A percentile compares a stretch with the other conserved stretches of the same genome.
phyloP scores from a whole-genome alignment of 1,284 basidiomycete genomes.

The Ceratobasidium sp. region DNA sequence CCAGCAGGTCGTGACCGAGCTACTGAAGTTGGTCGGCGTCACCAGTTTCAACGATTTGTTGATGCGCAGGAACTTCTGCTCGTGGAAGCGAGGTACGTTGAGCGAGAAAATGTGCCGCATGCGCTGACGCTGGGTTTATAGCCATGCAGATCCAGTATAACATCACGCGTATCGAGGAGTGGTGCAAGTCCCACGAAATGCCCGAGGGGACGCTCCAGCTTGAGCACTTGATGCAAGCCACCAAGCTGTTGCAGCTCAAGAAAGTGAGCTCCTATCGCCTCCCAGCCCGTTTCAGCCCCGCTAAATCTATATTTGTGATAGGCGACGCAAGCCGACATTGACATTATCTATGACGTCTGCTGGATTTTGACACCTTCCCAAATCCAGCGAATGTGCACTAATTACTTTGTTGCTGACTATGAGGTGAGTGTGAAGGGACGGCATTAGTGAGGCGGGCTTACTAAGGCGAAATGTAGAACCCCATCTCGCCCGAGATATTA shows the following conservation, averaged over 20 bases:
- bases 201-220: conserved; percentile 98
- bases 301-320: conserved; percentile 54
- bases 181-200: conserved; percentile 99
- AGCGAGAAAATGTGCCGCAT: background rate
- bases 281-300: conserved; percentile 38
- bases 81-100: conserved; percentile 95
- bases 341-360: conserved; percentile 99
- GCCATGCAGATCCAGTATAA: conserved; percentile 99
- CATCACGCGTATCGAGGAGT: conserved; percentile 97
- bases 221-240: conserved; percentile 99
- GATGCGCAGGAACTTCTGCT: conserved; percentile 99
- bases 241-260: conserved; percentile 97
- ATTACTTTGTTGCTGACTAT: conserved; percentile 99
- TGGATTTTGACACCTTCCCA: conserved; percentile 99
- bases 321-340: conserved; percentile 93
- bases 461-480: conserved; percentile 71
- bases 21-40: conserved; percentile 96
- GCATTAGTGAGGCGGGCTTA: background rate
- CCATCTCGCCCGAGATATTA: conserved; percentile 95
- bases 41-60: conserved; percentile 98
- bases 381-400: conserved; percentile 98
- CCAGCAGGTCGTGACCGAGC: conserved; percentile 96
- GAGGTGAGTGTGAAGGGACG: conserved; percentile 69
- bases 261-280: conserved; percentile 72
- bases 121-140: conserved; percentile 55